Conservation (phyloP, 345 rosid genomes). For the Angophora floribunda region DNA sequence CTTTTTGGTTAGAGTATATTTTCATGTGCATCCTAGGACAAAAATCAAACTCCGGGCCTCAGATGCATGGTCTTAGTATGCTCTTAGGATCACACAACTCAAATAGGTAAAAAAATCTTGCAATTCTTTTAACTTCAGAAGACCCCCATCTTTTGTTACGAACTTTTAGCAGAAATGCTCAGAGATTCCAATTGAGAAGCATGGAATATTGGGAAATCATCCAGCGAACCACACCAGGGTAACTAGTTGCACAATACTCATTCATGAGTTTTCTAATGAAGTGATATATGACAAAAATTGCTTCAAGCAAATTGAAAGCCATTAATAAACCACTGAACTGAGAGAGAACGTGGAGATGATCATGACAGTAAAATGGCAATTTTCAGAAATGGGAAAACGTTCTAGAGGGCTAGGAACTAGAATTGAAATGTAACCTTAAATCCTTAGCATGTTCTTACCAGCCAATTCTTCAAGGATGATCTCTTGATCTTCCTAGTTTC, state of each 20-base stretch:
- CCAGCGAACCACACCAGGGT: not conserved
- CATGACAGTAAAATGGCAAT: not conserved
- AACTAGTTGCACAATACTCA: not conserved
- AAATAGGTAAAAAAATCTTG: not conserved
- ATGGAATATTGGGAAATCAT: not conserved
- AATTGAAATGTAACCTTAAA: not conserved
- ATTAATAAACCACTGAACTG: not conserved
- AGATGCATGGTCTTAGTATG: not conserved
- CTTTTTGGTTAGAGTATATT: not conserved
- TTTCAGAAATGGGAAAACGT: not conserved
- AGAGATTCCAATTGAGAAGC: not conserved
- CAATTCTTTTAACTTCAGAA: not conserved
- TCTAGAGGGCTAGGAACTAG: not conserved
- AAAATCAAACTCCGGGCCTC: not conserved
- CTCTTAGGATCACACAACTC: not conserved
- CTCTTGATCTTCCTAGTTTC: slow-evolving; percentile 56
- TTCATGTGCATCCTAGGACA: not conserved
- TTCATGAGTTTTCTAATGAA: not conserved
- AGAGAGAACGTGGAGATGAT: not conserved
- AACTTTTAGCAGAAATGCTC: not conserved
- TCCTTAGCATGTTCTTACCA: slow-evolving; percentile 20
- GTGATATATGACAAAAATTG: not conserved
- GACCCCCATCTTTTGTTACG: not conserved
- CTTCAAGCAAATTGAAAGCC: not conserved
- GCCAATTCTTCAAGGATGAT: slow-evolving; percentile 48